These are phyloP conservation scores for Wolfiporia cocos DNA, from an alignment of 1,284 basidiomycete species.

Conservation along the genomic window DNA sequence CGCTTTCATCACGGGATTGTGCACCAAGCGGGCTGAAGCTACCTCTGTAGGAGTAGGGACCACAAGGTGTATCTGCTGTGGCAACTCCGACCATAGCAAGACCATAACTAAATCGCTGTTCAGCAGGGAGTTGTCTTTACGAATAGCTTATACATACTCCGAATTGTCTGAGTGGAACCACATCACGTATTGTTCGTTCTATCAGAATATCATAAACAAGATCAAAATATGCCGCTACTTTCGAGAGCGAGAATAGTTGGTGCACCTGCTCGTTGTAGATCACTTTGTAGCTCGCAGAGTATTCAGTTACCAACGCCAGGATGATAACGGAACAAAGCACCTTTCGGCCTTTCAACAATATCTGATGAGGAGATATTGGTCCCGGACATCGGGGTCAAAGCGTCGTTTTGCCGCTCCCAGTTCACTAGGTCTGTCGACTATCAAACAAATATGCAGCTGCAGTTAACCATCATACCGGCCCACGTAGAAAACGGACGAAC, in stretches of 20 bases:
- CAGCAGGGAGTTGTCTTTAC: neutral
- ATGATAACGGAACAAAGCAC: constrained; percentile 28
- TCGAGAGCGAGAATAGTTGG: neutral
- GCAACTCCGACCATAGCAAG: constrained; percentile 59
- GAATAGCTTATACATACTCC: constrained; percentile 34
- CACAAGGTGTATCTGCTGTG: constrained; percentile 51
- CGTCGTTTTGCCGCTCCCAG: constrained; percentile 56
- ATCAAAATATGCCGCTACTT: too few relatives aligned
- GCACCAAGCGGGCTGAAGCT: constrained; percentile 55
- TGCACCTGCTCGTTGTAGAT: constrained; percentile 46
- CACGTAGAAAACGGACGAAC: too few relatives aligned
- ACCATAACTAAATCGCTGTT: constrained; percentile 40
- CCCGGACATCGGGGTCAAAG: constrained; percentile 43
- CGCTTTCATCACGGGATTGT: constrained; percentile 53
- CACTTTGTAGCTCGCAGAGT: constrained; percentile 27
- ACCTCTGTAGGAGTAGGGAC: constrained; percentile 49
- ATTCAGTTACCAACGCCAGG: too few relatives aligned
- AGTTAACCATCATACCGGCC: constrained; percentile 11
- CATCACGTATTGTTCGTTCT: constrained; percentile 64
- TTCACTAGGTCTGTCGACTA: constrained; percentile 48
- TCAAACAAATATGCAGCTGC: neutral
- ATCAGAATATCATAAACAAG: too few relatives aligned
- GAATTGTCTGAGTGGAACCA: constrained; percentile 66
- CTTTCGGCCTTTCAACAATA: constrained; percentile 61
- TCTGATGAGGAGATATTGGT: constrained; percentile 55